Evolutionary conservation across 768 basidiomycete species (phyloP).

Genomic region (Cystofilobasidium macerans): DNA sequence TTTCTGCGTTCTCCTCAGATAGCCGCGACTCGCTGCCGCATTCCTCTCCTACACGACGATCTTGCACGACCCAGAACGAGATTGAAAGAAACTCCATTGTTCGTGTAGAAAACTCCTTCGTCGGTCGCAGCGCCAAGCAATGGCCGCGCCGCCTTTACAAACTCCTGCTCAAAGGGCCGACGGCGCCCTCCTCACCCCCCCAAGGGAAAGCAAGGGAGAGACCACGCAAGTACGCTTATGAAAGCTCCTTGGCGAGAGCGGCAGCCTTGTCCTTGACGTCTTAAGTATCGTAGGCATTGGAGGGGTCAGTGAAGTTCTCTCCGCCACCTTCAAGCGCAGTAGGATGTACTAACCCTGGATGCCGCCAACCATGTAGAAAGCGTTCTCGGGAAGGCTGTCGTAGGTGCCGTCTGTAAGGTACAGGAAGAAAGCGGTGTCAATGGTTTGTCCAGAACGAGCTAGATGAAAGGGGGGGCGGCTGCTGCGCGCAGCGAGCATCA

Average conservation of each 20-base stretch:
- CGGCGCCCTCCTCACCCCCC: not conserved
- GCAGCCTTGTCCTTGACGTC: conserved; percentile 93
- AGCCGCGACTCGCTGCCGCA: no score
- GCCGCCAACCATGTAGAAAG: conserved; percentile 97
- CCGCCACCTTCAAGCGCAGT: no score
- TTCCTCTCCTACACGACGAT: no score
- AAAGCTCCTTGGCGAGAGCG: conserved; percentile 81
- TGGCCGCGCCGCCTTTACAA: not conserved
- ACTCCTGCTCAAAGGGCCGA: no score
- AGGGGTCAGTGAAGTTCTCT: no score
- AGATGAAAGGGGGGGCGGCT: not conserved
- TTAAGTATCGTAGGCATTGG: no score
- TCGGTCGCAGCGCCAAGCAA: not conserved
- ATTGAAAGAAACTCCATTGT: not conserved
- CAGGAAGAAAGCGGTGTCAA: not conserved
- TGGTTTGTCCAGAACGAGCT: not conserved
- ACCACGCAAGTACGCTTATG: no score
- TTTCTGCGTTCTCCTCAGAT: no score
- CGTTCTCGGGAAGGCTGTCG: conserved; percentile 83
- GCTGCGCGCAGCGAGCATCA: conserved; percentile 53
- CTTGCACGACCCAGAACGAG: not conserved
- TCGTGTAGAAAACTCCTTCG: not conserved
- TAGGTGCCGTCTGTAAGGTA: conserved; percentile 41
- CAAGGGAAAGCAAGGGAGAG: not conserved
- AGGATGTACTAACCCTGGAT: conserved; percentile 51